Base-by-base conservation (phyloP, 306 rosid species). In the Malus sylvestris region DNA sequence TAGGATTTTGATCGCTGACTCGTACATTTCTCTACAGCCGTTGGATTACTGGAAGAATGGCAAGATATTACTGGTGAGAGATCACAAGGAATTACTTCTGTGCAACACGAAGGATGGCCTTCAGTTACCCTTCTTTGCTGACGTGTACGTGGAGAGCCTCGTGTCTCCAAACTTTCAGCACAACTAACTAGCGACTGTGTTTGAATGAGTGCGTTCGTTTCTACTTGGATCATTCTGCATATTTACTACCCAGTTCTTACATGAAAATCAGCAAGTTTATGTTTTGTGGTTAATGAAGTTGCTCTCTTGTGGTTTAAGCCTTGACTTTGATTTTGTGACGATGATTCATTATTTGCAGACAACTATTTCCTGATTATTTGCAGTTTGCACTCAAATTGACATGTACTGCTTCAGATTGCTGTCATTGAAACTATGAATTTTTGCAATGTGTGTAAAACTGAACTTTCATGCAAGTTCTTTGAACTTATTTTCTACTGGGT, bases 41-140 rank as follows among this genome's bases (percentile, higher is more conserved):
- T 57, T 72, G 35, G 57, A 65, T 57, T 32, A 72, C 76, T 72
- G 76, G 76, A 72, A 72, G 76, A 23, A 57, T n/a, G 38, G 44
- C 52, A 72, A 57, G 53, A 57, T 72, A 35, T 22, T 72, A 59
- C 67, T 57, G 22, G 67, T 51, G 23, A 72, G 61, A 57, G 53
- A 25, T 46, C 22, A 22, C 35, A 20, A 44, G 44, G 13, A 72
- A 35, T 22, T 72, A 1, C 76, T 72, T 72, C 52, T 72, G 49
- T 72, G 25, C 67, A 22, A 57, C 22, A 22, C 66, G 0, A 35
- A 45, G 19, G 67, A 72, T n/a, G 76, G 67, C 52, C 76, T 72
- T 63, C 76, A 16, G 67, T 52, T 6, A 12, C 51, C 27, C 7
- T n/a, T 72, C 35, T 35, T 8, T 72, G 76, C 40, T 19, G 38